phyloP scores from a whole-genome alignment of 495 filamentous ascomycete species.

The Penicillium waksmanii region DNA sequence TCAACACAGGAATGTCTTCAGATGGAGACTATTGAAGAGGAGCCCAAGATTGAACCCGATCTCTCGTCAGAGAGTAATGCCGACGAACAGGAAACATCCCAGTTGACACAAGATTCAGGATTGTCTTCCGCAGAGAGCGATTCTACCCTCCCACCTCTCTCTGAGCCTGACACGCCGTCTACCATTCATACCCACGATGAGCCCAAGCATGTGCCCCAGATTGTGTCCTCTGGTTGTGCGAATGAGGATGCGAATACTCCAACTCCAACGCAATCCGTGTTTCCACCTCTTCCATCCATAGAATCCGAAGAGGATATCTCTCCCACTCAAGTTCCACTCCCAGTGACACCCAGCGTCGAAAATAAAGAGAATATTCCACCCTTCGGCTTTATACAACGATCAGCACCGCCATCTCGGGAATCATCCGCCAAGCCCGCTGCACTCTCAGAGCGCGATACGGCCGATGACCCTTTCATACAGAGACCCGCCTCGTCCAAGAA shows the following conservation, averaged over 20 bases:
- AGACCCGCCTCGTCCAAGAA: not conserved
- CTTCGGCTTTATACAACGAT: conserved; percentile 5
- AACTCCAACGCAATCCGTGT: conserved; percentile 23
- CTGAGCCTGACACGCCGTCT: conserved; percentile 11
- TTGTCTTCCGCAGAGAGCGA: conserved; percentile 4
- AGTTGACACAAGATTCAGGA: conserved; percentile 3
- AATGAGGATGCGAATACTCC: conserved; percentile 23
- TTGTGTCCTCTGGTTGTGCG: conserved; percentile 1
- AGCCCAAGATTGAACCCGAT: conserved; percentile 18
- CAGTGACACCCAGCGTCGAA: conserved; percentile 10
- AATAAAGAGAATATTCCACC: conserved; percentile 34
- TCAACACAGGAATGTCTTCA: conserved; percentile 1
- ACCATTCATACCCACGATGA: not conserved
- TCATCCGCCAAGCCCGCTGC: conserved; percentile 7
- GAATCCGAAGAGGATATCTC: conserved; percentile 2
- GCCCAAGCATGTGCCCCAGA: not conserved
- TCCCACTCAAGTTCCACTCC: conserved; percentile 13
- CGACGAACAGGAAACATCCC: not conserved
- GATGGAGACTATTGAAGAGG: conserved; percentile 37
- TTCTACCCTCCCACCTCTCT: not conserved
- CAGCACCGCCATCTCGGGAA: conserved; percentile 2
- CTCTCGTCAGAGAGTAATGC: not conserved
- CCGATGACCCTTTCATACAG: conserved; percentile 12
- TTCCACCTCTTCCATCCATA: conserved; percentile 4
- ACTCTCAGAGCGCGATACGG: conserved; percentile 16